Conservation (phyloP, 1,139 yeast species). For the Zhuliangozyma parablackwelliae region DNA sequence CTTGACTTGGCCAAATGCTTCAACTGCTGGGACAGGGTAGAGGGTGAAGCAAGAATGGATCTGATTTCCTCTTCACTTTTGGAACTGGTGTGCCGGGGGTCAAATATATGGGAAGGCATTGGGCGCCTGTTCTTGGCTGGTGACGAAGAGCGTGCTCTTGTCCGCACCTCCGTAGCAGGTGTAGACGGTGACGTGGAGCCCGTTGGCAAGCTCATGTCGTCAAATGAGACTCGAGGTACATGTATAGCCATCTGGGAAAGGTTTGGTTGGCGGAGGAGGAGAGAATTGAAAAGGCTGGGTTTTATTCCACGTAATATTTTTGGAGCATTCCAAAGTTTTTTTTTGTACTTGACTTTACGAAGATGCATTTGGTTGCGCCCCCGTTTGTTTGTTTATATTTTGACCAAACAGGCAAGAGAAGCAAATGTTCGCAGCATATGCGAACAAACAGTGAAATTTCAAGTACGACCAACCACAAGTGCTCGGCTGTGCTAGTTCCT, state of each 20-base stretch:
- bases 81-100: slow-evolving; percentile 11
- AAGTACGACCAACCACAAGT: too few relatives aligned
- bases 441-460: too few relatives aligned
- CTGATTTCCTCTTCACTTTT: slow-evolving; percentile 17
- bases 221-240: slow-evolving; percentile 14
- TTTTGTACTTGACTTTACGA: too few relatives aligned
- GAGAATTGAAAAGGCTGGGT: not conserved
- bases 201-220: slow-evolving; percentile 15
- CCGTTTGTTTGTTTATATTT: too few relatives aligned
- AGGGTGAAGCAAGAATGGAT: slow-evolving; percentile 15
- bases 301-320: not conserved
- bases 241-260: not conserved
- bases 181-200: not conserved
- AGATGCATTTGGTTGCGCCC: too few relatives aligned
- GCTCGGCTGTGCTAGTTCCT: too few relatives aligned
- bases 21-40: slow-evolving; percentile 22
- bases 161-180: slow-evolving; percentile 8
- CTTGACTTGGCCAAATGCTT: slow-evolving; percentile 34
- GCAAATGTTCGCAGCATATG: too few relatives aligned
- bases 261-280: not conserved
- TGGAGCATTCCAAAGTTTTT: not conserved
- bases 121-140: slow-evolving; percentile 26
- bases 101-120: slow-evolving; percentile 20
- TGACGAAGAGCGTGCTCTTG: slow-evolving; percentile 28
- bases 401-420: too few relatives aligned